Evolutionary conservation across 352 stramenopile species (phyloP).

Genomic region (Pythium sp.): DNA sequence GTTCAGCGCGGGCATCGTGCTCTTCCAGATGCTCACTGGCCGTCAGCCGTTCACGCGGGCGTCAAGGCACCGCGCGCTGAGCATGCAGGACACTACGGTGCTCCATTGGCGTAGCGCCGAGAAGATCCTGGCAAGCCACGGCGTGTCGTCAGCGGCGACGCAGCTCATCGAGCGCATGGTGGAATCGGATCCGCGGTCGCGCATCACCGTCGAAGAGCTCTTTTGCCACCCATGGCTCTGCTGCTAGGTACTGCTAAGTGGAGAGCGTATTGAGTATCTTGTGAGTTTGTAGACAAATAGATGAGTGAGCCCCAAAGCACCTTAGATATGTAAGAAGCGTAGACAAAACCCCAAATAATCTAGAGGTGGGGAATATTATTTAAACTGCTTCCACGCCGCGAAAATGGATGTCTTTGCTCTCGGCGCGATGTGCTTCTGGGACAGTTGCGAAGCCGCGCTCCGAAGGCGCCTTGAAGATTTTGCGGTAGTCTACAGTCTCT

Average conservation of each 20-base stretch:
- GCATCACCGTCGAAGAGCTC: slow-evolving; percentile 37
- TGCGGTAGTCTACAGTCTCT: slow-evolving; percentile 38
- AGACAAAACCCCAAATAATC: neutral
- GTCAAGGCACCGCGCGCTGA: slow-evolving; percentile 24
- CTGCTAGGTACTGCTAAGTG: neutral
- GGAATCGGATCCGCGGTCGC: slow-evolving; percentile 25
- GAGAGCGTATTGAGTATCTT: neutral
- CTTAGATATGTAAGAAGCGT: neutral
- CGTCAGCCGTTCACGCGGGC: slow-evolving; percentile 45
- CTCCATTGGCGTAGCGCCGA: slow-evolving; percentile 46
- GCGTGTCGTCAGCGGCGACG: slow-evolving; percentile 30
- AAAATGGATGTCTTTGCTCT: slow-evolving; percentile 19
- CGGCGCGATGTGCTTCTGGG: slow-evolving; percentile 14
- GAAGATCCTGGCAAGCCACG: slow-evolving; percentile 22
- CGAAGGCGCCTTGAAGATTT: slow-evolving; percentile 30
- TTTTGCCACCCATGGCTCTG: slow-evolving; percentile 25
- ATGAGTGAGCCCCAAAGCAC: neutral
- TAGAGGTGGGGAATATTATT: slow-evolving; percentile 6
- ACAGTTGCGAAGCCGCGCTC: slow-evolving; percentile 14
- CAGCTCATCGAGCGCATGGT: slow-evolving; percentile 45
- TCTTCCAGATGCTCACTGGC: slow-evolving; percentile 60
- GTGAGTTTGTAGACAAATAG: neutral
- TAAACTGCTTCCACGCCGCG: slow-evolving; percentile 9
- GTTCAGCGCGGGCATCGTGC: slow-evolving; percentile 59
- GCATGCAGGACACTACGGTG: slow-evolving; percentile 37